These are phyloP conservation scores for Musa balbisiana DNA, from an alignment of 202 grass and related monocot genomes.

Conservation along the genomic window DNA sequence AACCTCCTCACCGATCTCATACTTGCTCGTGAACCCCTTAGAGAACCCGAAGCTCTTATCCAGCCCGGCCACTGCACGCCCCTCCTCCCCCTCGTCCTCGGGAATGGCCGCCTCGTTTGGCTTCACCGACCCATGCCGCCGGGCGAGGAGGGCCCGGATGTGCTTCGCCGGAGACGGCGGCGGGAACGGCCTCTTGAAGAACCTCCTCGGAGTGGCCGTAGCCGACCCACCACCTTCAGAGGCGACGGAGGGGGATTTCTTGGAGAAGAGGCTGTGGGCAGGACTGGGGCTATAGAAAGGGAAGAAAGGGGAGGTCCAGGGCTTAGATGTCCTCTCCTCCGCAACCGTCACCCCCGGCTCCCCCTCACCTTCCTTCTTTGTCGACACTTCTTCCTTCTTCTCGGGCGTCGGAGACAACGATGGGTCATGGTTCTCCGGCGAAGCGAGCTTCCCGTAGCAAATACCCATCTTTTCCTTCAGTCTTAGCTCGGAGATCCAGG, in stretches of 20 bases:
- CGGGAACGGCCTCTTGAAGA: conserved; percentile 58
- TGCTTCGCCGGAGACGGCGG: conserved; percentile 76
- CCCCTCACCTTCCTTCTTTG: neutral
- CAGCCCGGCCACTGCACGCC: conserved; percentile 30
- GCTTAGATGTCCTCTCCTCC: conserved; percentile 3
- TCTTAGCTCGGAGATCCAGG: neutral
- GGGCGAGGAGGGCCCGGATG: conserved; percentile 55
- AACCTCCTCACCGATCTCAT: conserved; percentile 58
- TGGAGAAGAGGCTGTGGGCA: conserved; percentile 45
- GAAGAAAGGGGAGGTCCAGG: conserved; percentile 27
- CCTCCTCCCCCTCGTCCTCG: conserved; percentile 34
- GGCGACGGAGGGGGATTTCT: conserved; percentile 33
- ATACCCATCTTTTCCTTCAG: neutral
- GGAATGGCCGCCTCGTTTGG: conserved; percentile 39
- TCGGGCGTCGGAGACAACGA: neutral
- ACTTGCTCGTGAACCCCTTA: conserved; percentile 53
- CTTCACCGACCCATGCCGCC: conserved; percentile 44
- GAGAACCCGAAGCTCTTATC: conserved; percentile 65
- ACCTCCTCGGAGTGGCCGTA: conserved; percentile 35
- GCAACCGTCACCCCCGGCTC: neutral
- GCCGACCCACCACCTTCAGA: conserved; percentile 22
- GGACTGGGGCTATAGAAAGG: conserved; percentile 52
- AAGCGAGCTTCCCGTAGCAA: neutral
- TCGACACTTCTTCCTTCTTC: neutral
- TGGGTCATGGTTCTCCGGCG: neutral